These are phyloP conservation scores for Cupressus sempervirens DNA, from an alignment of 75 land plant genomes.

Conservation along the genomic window DNA sequence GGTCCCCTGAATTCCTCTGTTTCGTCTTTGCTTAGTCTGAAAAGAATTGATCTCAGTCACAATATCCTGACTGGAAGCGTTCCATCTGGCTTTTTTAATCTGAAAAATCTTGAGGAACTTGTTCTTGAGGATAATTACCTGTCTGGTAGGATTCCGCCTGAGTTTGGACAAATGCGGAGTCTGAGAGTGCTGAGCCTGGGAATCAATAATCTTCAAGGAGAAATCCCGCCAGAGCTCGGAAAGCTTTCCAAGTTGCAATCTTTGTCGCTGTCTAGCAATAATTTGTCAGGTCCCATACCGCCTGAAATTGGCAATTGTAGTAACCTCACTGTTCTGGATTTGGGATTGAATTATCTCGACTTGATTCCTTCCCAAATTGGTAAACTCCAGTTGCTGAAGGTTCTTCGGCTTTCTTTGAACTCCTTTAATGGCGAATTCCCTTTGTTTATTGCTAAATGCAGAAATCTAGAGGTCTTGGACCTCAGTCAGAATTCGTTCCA, in stretches of 20 bases:
- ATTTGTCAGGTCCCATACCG: conserved; percentile 28
- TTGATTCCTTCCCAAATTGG: conserved; percentile 54
- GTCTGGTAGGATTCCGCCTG: conserved; percentile 56
- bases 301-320: conserved; percentile 10
- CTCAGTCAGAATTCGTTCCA: conserved; percentile 37
- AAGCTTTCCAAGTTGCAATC: conserved; percentile 9
- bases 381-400: conserved; percentile 25
- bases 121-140: conserved; percentile 65
- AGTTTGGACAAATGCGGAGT: conserved; percentile 28
- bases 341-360: conserved; percentile 32
- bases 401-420: conserved; percentile 40
- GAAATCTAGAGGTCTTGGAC: conserved; percentile 29
- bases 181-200: conserved; percentile 36
- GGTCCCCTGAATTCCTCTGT: conserved; percentile 59
- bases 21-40: conserved; percentile 28
- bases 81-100: conserved; percentile 65
- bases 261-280: conserved; percentile 13
- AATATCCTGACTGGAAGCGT: conserved; percentile 61
- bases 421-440: conserved; percentile 58
- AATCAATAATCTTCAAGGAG: conserved; percentile 45
- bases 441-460: conserved; percentile 41
- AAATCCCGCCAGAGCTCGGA: conserved; percentile 42
- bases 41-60: conserved; percentile 59
- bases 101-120: conserved; percentile 40
- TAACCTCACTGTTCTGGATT: conserved; percentile 18